phyloP scores from a whole-genome alignment of 2,329 filamentous ascomycete species.

The Neonectria coccinea region DNA sequence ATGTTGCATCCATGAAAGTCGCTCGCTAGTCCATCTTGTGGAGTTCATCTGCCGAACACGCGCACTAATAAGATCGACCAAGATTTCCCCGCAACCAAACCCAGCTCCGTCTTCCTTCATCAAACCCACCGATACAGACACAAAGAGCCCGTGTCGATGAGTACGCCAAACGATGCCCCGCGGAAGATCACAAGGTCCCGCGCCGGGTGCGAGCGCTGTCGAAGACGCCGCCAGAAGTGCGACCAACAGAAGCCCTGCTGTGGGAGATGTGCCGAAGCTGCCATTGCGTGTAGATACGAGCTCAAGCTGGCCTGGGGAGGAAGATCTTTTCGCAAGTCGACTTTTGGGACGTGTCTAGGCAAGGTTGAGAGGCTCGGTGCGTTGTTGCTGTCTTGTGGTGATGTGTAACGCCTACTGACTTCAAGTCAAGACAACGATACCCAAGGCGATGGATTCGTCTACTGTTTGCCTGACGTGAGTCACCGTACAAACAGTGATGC shows the following conservation, averaged over 20 bases:
- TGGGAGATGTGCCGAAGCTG: constrained; percentile 25
- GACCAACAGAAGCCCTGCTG: constrained; percentile 35
- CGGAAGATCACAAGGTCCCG: constrained; percentile 30
- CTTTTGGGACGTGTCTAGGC: constrained; percentile 28
- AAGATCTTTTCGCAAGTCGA: constrained; percentile 30
- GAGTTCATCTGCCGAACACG: neutral
- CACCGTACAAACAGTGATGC: no score
- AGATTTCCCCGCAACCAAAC: neutral
- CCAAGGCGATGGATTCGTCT: constrained; percentile 24
- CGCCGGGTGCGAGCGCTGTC: constrained; percentile 33
- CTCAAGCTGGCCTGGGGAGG: constrained; percentile 33
- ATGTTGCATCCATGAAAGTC: no score
- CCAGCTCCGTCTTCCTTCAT: neutral
- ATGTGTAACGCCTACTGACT: neutral
- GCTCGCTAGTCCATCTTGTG: neutral
- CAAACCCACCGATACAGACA: neutral
- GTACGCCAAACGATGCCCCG: neutral
- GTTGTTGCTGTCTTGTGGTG: neutral
- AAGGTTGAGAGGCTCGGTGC: constrained; percentile 19
- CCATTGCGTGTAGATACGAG: constrained; percentile 27
- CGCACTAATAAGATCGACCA: neutral
- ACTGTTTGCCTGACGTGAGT: neutral
- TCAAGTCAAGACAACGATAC: constrained; percentile 8
- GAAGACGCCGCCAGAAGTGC: constrained; percentile 34
- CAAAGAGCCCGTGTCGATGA: neutral